A percentile compares a stretch with the other conserved stretches of the same genome.
phyloP scores from a whole-genome alignment of 352 stramenopile genomes.

The Phytophthora foliorum region DNA sequence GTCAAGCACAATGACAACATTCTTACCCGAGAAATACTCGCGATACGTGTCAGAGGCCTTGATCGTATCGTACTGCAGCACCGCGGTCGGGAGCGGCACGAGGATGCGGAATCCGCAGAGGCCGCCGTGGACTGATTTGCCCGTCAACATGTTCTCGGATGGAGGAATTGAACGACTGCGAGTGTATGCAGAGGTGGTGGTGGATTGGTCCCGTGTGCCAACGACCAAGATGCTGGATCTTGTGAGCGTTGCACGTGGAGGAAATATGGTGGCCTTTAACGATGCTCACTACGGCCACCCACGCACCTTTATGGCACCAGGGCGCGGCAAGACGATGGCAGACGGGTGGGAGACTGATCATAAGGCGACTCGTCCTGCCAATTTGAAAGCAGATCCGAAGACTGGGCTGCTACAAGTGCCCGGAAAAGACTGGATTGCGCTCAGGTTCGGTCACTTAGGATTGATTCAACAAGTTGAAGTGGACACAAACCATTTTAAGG shows the following conservation, averaged over 20 bases:
- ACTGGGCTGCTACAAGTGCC: conserved; percentile 71
- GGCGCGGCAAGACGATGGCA: conserved; percentile 92
- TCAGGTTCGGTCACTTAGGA: conserved; percentile 89
- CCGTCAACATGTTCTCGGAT: conserved; percentile 95
- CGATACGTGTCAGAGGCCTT: too few relatives aligned
- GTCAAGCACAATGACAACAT: too few relatives aligned
- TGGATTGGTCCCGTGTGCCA: conserved; percentile 70
- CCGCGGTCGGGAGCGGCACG: too few relatives aligned
- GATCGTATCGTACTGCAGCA: too few relatives aligned
- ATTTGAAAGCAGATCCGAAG: conserved; percentile 60
- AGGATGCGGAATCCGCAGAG: too few relatives aligned
- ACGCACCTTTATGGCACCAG: conserved; percentile 90
- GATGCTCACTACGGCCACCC: conserved; percentile 96
- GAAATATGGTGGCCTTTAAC: conserved; percentile 90
- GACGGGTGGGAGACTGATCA: conserved; percentile 96
- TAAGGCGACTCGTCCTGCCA: conserved; percentile 85
- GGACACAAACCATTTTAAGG: conserved; percentile 96
- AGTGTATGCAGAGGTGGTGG: conserved; percentile 75
- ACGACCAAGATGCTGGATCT: conserved; percentile 82
- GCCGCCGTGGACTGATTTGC: conserved; percentile 91
- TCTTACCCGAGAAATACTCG: too few relatives aligned
- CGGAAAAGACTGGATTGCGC: conserved; percentile 93
- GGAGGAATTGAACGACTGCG: conserved; percentile 93
- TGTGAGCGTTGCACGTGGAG: conserved; percentile 85
- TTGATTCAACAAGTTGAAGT: conserved; percentile 83